Base-by-base conservation (phyloP, 345 rosid species). In the Theobroma cacao region DNA sequence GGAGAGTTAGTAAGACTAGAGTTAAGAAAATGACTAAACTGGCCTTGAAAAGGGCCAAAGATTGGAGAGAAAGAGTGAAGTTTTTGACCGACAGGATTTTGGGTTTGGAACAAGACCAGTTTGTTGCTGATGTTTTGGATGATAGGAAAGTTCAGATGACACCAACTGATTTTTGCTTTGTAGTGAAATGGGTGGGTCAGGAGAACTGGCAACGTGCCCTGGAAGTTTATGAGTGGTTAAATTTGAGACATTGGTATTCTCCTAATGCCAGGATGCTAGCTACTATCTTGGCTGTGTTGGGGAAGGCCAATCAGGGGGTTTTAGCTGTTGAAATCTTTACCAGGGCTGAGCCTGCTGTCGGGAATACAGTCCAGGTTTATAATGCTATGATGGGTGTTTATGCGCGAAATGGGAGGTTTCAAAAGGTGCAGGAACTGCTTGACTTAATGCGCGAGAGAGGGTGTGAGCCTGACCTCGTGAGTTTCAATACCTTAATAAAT, bases 361-460 rank as follows among this genome's bases (percentile, higher is more conserved):
- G 91, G 4, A 88, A 87, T 55, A 90, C 89, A 4, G 95, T 93
- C 47, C 98, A 96, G 82, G 98, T 96, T 4, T 96, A 93, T 73
- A 93, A 96, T 78, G 97, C 98, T 33, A 92, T 93, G 96, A 96
- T 93, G 97, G 97, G 95, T 3, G 98, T 93, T 67, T 93, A 93
- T 79, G 95, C 98, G 0, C 87, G 99, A 64, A 83, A 79, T 43
- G 97, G 96, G 18, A 84, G 83, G 84, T 92, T 93, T 72, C 72
- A 75, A 5, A 85, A 91, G 82, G 95, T 90, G 53, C 95, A 86
- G 63, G 84, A 91, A 77, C 74, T 93, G 90, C 90, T 95, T 65
- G 91, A 88, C 65, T 78, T 89, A 79, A 93, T 96, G 97, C 92
- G 89, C 9, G 74, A 91, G 52, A 87, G 89, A 84, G 94, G 95